A percentile compares a stretch with the other conserved stretches of the same genome.
phyloP scores from a whole-genome alignment of 495 filamentous ascomycete species.

The Annulohypoxylon nitens region DNA sequence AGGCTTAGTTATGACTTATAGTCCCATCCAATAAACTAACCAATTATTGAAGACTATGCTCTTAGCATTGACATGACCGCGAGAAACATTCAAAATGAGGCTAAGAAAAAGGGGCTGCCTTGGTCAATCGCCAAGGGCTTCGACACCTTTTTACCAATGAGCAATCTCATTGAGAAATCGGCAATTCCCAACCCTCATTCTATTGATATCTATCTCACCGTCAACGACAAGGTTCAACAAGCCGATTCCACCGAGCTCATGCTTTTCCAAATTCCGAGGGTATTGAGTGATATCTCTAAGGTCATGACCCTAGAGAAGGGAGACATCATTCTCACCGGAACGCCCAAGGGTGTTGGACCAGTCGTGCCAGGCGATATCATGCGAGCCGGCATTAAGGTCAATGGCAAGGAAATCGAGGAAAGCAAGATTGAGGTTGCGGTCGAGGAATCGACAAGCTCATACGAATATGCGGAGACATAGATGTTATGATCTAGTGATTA shows the following conservation, averaged over 20 bases:
- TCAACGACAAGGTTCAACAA: slow-evolving; percentile 81
- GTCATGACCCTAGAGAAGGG: slow-evolving; percentile 95
- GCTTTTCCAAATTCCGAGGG: slow-evolving; percentile 89
- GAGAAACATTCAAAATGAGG: slow-evolving; percentile 92
- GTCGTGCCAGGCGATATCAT: slow-evolving; percentile 91
- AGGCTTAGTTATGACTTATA: neutral
- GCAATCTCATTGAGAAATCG: slow-evolving; percentile 79
- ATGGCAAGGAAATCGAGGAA: slow-evolving; percentile 87
- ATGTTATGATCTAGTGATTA: neutral
- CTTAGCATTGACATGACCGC: slow-evolving; percentile 94
- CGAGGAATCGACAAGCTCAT: slow-evolving; percentile 70
- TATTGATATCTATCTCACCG: slow-evolving; percentile 83
- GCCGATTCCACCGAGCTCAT: slow-evolving; percentile 89
- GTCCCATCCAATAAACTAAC: slow-evolving; percentile 22
- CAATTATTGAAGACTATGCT: slow-evolving; percentile 72
- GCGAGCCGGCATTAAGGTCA: slow-evolving; percentile 83
- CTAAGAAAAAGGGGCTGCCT: slow-evolving; percentile 96
- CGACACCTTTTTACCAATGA: slow-evolving; percentile 94
- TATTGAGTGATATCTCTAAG: slow-evolving; percentile 88
- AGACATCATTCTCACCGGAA: slow-evolving; percentile 93
- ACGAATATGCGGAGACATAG: slow-evolving; percentile 73
- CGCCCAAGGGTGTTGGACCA: slow-evolving; percentile 93
- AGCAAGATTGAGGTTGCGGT: slow-evolving; percentile 86
- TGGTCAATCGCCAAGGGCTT: slow-evolving; percentile 97
- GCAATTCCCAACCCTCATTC: slow-evolving; percentile 88